Conservation (phyloP, 1,284 basidiomycete species). For the Paramarasmius palmivorus region DNA sequence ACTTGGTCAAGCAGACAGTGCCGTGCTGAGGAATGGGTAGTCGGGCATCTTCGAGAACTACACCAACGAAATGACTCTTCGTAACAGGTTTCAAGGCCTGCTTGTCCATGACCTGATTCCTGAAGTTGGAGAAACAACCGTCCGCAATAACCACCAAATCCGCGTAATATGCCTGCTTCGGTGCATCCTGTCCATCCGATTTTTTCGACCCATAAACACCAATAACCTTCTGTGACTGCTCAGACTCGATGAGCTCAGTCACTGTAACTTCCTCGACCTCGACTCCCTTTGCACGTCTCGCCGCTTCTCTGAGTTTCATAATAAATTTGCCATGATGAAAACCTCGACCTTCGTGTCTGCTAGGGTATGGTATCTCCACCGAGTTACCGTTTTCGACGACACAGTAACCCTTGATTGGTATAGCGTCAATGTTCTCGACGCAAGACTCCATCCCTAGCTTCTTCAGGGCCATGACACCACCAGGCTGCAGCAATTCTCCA, state of each 20-base stretch:
- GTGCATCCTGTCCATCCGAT: constrained; percentile 24
- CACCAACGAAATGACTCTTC: constrained; percentile 82
- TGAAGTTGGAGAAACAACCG: constrained; percentile 91
- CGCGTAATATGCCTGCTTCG: constrained; percentile 62
- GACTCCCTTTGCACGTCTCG: constrained; percentile 58
- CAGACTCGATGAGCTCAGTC: constrained; percentile 69
- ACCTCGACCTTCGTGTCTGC: constrained; percentile 68
- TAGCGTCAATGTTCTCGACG: constrained; percentile 86
- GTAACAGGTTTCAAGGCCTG: constrained; percentile 51
- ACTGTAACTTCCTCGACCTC: constrained; percentile 85
- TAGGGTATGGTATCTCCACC: constrained; percentile 90
- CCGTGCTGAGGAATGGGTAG: constrained; percentile 86
- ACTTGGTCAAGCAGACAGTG: constrained; percentile 78
- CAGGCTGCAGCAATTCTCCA: constrained; percentile 95
- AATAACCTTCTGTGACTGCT: constrained; percentile 45
- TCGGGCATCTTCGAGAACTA: constrained; percentile 72
- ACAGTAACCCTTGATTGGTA: constrained; percentile 87
- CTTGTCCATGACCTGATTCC: constrained; percentile 46
- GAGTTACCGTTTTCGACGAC: constrained; percentile 68
- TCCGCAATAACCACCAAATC: constrained; percentile 90
- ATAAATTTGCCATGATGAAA: constrained; percentile 98
- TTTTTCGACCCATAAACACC: constrained; percentile 62
- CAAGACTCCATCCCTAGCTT: constrained; percentile 77
- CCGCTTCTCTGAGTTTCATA: constrained; percentile 74
- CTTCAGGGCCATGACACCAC: constrained; percentile 80